phyloP scores from a whole-genome alignment of 2,329 filamentous ascomycete species.

The Pseudogymnoascus sp. region DNA sequence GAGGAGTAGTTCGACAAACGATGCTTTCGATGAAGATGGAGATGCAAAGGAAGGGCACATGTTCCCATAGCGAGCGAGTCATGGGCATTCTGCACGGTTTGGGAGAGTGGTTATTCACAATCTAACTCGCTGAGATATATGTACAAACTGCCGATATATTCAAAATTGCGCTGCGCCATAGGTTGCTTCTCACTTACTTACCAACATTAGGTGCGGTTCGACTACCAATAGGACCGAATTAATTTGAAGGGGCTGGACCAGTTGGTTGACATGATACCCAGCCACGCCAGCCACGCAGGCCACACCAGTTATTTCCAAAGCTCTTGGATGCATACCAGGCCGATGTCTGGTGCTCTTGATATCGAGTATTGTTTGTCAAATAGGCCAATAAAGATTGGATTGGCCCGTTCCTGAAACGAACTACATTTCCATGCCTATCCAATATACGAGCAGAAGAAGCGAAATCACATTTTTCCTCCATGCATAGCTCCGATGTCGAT shows the following conservation, averaged over 20 bases:
- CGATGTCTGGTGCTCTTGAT: not conserved
- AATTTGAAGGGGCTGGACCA: not conserved
- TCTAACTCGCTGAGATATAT: not conserved
- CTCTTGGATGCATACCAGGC: not conserved
- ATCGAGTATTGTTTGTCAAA: not conserved
- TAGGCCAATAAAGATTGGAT: not conserved
- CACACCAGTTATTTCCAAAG: not conserved
- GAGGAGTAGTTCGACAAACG: not conserved
- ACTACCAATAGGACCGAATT: not conserved
- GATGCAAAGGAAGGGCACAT: not conserved
- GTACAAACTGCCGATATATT: not conserved
- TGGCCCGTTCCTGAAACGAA: not conserved
- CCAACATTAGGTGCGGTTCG: not conserved
- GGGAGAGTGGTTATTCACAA: not conserved
- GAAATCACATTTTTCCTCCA: not conserved
- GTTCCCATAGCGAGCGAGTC: not conserved
- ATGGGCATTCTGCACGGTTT: not conserved
- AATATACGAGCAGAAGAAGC: not conserved
- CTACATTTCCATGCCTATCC: not conserved
- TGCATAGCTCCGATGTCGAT: not conserved
- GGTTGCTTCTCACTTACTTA: not conserved
- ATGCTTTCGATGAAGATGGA: not conserved
- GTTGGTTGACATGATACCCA: not conserved
- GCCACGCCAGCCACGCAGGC: not conserved
- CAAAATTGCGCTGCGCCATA: not conserved